Conservation (phyloP, 129 eudicot genomes). For the Helianthus tuberosus region DNA sequence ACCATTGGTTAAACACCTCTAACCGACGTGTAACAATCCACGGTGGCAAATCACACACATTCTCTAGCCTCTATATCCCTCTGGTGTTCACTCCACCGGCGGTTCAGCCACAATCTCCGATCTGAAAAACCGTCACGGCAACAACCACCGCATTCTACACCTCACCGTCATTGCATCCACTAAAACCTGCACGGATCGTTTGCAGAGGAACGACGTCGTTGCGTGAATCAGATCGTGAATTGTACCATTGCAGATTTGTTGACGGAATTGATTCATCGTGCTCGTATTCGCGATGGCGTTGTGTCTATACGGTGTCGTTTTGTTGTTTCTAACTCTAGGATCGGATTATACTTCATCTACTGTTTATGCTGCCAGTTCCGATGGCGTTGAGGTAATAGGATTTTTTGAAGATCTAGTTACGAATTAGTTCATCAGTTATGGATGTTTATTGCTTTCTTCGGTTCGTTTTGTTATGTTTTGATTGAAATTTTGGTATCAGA, state of each 20-base stretch:
- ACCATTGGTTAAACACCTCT: conserved; percentile 26
- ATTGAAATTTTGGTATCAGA: not conserved
- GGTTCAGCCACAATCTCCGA: conserved; percentile 32
- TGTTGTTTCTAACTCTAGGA: conserved; percentile 69
- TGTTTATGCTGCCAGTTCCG: conserved; percentile 64
- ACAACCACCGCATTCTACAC: conserved; percentile 30
- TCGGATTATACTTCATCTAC: conserved; percentile 52
- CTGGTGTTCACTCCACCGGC: conserved; percentile 14
- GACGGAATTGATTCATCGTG: conserved; percentile 67
- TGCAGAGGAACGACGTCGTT: conserved; percentile 47
- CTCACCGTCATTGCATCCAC: conserved; percentile 3
- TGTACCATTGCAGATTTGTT: conserved; percentile 53
- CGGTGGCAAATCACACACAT: conserved; percentile 2
- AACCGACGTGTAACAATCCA: conserved; percentile 32
- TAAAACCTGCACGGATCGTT: conserved; percentile 51
- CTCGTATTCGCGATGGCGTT: conserved; percentile 68
- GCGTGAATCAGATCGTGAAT: conserved; percentile 48
- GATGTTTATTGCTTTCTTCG: conserved; percentile 11
- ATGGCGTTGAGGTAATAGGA: conserved; percentile 79
- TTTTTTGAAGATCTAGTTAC: conserved; percentile 2
- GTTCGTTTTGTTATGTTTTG: not conserved
- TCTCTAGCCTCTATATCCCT: conserved; percentile 6
- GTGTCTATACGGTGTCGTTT: conserved; percentile 64
- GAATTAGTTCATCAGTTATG: not conserved
- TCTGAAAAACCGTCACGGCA: conserved; percentile 48